A percentile compares a stretch with the other conserved stretches of the same genome.
phyloP scores from a whole-genome alignment of 2,329 filamentous ascomycete species.

The Xylaria sp. region DNA sequence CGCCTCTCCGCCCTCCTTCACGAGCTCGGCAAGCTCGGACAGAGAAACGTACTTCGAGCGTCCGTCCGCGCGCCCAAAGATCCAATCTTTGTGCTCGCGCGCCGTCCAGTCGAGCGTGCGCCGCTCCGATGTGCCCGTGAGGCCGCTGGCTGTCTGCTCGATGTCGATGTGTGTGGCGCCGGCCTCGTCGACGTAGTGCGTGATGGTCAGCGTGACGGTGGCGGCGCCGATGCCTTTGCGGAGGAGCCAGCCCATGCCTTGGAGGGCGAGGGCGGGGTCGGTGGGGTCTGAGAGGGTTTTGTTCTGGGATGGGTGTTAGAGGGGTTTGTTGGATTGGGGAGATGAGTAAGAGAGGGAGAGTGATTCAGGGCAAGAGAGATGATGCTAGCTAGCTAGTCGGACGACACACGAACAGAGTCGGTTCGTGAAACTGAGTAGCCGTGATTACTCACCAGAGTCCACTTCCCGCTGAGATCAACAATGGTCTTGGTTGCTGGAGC shows the following conservation, averaged over 20 bases:
- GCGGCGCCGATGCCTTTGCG: constrained; percentile 68
- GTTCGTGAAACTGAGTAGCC: neutral
- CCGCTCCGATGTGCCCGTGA: constrained; percentile 58
- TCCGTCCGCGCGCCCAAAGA: constrained; percentile 70
- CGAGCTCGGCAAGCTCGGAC: constrained; percentile 51
- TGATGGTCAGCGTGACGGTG: constrained; percentile 61
- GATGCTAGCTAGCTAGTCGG: no score
- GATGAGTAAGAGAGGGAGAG: no score
- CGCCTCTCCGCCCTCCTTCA: constrained; percentile 54
- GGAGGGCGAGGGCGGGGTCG: constrained; percentile 64
- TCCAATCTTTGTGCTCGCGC: constrained; percentile 67
- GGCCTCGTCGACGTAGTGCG: constrained; percentile 46
- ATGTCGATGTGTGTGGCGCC: constrained; percentile 60
- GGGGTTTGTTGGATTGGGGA: neutral
- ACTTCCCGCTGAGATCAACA: constrained; percentile 63
- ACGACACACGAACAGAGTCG: neutral
- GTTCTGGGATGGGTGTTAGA: constrained; percentile 50
- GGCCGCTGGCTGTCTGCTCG: constrained; percentile 65
- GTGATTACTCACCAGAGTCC: constrained; percentile 56
- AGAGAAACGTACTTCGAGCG: constrained; percentile 48
- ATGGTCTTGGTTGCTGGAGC: constrained; percentile 62
- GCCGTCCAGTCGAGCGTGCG: constrained; percentile 47
- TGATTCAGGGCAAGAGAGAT: no score
- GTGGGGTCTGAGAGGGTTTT: constrained; percentile 63
- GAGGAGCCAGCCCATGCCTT: constrained; percentile 65